Evolutionary conservation across 2,329 filamentous ascomycete species (phyloP).

Genomic region (Microsporum audouinii): DNA sequence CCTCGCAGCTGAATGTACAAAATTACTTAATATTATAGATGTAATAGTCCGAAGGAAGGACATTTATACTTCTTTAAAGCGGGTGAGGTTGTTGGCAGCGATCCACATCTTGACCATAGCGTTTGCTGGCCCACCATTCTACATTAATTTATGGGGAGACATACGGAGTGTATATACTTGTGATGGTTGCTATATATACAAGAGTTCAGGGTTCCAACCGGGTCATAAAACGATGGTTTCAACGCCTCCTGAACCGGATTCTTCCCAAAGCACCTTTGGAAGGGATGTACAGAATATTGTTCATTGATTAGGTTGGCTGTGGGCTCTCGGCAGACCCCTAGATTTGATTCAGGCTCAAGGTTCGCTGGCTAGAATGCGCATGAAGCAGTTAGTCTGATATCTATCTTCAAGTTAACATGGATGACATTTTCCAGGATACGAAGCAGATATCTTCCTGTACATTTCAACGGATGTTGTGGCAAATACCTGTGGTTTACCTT

Average conservation of each 20-base stretch:
- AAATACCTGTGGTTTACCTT: not conserved
- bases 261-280: not conserved
- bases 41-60: too few species aligned
- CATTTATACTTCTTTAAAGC: not conserved
- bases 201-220: not conserved
- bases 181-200: not conserved
- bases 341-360: not conserved
- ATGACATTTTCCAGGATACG: not conserved
- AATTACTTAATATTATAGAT: too few species aligned
- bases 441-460: not conserved
- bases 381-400: not conserved
- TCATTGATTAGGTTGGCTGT: not conserved
- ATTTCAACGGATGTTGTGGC: not conserved
- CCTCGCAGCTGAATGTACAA: too few species aligned
- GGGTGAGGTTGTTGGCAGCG: not conserved
- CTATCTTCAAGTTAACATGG: not conserved
- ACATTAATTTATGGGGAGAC: not conserved
- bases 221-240: not conserved
- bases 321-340: not conserved
- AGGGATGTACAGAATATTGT: not conserved
- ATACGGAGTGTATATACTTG: not conserved
- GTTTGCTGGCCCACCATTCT: not conserved
- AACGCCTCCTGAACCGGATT: not conserved
- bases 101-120: slow-evolving; percentile 2
- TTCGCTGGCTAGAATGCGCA: not conserved